Evolutionary conservation across 208 protist genomes (phyloP).

Genomic region (Acanthamoeba polyphaga): DNA sequence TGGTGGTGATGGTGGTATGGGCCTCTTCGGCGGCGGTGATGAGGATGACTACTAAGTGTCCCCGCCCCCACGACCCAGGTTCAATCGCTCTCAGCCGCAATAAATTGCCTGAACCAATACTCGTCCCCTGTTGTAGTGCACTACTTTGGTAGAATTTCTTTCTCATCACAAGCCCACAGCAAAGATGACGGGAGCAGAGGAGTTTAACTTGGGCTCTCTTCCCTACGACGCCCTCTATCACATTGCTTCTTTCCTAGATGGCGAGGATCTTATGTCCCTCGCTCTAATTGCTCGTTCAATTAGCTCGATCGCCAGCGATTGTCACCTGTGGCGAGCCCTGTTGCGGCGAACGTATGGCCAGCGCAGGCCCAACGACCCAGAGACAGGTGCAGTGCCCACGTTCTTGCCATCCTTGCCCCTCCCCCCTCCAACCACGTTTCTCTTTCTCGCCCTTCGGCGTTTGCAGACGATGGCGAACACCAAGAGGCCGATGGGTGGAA

Average conservation of each 20-base stretch:
- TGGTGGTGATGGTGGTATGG: conserved; percentile 37
- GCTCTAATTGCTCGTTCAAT: neutral
- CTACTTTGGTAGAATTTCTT: neutral
- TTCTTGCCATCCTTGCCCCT: too few species aligned
- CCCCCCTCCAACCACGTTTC: neutral
- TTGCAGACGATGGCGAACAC: neutral
- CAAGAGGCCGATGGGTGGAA: neutral
- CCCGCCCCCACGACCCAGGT: neutral
- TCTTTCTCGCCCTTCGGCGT: neutral
- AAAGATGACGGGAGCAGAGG: neutral
- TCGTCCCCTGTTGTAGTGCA: neutral
- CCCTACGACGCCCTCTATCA: neutral
- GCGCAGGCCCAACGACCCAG: neutral
- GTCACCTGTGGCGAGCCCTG: neutral
- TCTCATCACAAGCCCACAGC: neutral
- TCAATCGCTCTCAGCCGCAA: neutral
- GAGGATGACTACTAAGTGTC: conserved; percentile 23
- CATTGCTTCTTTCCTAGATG: neutral
- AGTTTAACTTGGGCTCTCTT: neutral
- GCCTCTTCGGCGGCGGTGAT: conserved; percentile 53
- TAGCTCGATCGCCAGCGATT: neutral
- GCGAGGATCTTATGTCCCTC: neutral
- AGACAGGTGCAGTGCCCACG: neutral
- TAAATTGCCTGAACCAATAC: neutral
- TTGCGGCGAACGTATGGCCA: neutral